phyloP scores from a whole-genome alignment of 139 green algal species.

The Mesostigma viride region DNA sequence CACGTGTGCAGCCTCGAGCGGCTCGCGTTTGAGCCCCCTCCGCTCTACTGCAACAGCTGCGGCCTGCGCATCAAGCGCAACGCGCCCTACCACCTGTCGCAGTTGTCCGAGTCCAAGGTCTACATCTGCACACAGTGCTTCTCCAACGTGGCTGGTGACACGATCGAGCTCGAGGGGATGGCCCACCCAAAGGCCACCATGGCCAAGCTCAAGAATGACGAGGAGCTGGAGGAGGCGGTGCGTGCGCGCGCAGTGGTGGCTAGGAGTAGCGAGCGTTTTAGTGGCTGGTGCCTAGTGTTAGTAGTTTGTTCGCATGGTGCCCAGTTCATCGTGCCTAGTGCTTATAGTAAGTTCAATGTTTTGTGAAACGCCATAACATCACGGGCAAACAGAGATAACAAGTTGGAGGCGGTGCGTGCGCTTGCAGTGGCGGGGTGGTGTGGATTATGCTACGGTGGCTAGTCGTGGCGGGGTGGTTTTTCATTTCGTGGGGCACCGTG shows the following conservation, averaged over 20 bases:
- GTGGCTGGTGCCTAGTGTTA: no score
- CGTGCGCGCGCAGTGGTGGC: not conserved
- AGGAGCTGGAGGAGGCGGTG: slow-evolving; percentile 51
- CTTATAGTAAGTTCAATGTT: no score
- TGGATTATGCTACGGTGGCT: no score
- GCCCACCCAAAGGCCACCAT: slow-evolving; percentile 48
- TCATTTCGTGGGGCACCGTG: no score
- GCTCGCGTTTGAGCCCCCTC: slow-evolving; percentile 85
- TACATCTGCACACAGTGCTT: slow-evolving; percentile 78
- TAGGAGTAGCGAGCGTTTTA: not conserved
- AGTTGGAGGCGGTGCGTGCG: no score
- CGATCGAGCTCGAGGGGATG: slow-evolving; percentile 43
- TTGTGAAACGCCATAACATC: no score
- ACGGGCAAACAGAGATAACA: no score
- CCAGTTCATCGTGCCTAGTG: no score
- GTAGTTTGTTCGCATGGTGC: no score
- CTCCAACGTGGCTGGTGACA: slow-evolving; percentile 41
- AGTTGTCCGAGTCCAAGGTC: slow-evolving; percentile 35
- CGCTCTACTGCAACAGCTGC: slow-evolving; percentile 84
- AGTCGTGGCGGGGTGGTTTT: no score
- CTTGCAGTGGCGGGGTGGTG: no score
- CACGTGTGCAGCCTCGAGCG: slow-evolving; percentile 61
- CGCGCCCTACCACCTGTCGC: slow-evolving; percentile 50
- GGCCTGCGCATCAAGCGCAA: slow-evolving; percentile 82
- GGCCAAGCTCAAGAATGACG: slow-evolving; percentile 85